Conservation (phyloP, 202 grass and related monocot species). For the Schoenoplectus tabernaemontani region DNA sequence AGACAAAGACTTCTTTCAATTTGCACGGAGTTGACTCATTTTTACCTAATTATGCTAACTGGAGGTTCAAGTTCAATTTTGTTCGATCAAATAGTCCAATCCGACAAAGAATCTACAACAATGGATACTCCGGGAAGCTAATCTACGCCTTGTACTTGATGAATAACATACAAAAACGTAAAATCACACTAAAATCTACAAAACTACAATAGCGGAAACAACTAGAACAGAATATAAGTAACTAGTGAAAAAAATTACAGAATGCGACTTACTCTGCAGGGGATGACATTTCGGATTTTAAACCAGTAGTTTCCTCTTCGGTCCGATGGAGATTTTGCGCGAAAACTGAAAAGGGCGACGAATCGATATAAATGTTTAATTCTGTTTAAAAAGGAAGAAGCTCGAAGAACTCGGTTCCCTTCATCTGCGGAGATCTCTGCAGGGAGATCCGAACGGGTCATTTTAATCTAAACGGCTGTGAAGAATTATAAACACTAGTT, state of each 20-base stretch:
- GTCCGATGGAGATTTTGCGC: not conserved
- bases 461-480: too few relatives aligned
- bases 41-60: not conserved
- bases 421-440: too few relatives aligned
- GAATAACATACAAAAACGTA: not conserved
- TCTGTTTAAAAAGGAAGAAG: not conserved
- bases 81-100: not conserved
- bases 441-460: too few relatives aligned
- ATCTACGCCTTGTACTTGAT: not conserved
- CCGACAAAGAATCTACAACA: not conserved
- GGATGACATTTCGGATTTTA: constrained; percentile 43
- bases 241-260: not conserved
- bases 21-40: not conserved
- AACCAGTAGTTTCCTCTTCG: not conserved
- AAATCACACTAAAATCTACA: not conserved
- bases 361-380: not conserved
- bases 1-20: not conserved
- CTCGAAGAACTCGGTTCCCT: constrained; percentile 25
- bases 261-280: constrained; percentile 54
- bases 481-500: too few relatives aligned
- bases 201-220: not conserved
- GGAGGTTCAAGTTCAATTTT: not conserved
- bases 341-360: not conserved
- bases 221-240: not conserved
- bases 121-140: not conserved